Base-by-base conservation (phyloP, 2,329 filamentous ascomycete species). In the Arthrobotrys pseudoclavata region DNA sequence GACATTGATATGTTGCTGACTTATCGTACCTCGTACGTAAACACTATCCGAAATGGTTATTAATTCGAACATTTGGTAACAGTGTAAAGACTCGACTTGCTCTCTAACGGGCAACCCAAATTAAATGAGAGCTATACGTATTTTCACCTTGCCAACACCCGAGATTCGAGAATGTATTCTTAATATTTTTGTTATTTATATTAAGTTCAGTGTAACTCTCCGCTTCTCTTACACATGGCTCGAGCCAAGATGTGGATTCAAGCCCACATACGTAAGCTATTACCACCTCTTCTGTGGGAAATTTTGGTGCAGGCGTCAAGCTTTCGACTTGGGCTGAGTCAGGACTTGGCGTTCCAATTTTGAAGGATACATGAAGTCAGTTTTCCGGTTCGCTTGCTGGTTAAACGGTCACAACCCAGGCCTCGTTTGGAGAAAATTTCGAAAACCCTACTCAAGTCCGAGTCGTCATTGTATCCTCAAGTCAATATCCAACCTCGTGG, bases 201-300 rank as follows among this genome's bases (percentile, higher is more conserved):
- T 29, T 53, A 7, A 9, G 15, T 29, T 31, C 9, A 5, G n/a
- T 57, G 52, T 57, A 57, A 57, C 29, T 20, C 29, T 13, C 31
- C 15, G 7, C n/a, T 22, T 37, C 31, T 37, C 29, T 37, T 37
- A 12, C 10, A 13, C 5, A 37, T 12, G 52, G 52, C 29, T 37
- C 29, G n/a, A 15, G 29, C 52, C 29, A 57, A 57, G 52, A 34
- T 18, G n/a, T 37, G 18, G 52, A 22, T 57, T 57, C 29, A 37
- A 20, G 52, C 18, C 52, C 7, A 6, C 52, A 34, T 57, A 57
- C 52, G 52, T 57, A 57, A 57, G 52, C 52, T 37, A 12, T 20
- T 22, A 22, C 13, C 3, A 12, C 26, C 50, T n/a, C 26, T 10
- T 12, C 2, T 10, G 3, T 5, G 34, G 13, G 26, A 40, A 57